Evolutionary conservation across 2,329 filamentous ascomycete species (phyloP).

Genomic region (Thielaviopsis euricoi): DNA sequence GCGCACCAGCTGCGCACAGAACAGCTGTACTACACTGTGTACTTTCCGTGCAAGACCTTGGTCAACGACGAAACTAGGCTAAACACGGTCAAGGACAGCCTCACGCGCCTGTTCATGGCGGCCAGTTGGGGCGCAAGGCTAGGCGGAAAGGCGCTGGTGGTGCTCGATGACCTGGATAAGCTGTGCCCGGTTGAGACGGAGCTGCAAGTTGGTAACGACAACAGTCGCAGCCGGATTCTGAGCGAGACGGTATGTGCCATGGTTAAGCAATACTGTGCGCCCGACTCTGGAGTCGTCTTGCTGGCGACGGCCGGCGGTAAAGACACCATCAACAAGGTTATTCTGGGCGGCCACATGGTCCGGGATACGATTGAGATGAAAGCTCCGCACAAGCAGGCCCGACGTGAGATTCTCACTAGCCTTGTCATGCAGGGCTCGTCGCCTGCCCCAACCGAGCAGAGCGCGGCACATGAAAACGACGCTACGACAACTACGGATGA

Average conservation of each 20-base stretch:
- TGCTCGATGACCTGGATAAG: conserved; percentile 86
- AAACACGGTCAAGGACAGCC: conserved; percentile 75
- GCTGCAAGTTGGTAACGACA: conserved; percentile 82
- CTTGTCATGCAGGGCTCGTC: conserved; percentile 45
- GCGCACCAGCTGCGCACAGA: conserved; percentile 57
- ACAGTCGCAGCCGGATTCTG: conserved; percentile 78
- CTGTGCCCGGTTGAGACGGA: conserved; percentile 89
- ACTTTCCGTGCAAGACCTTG: conserved; percentile 73
- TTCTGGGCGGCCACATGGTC: conserved; percentile 82
- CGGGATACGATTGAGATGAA: conserved; percentile 80
- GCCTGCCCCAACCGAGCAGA: conserved; percentile 15
- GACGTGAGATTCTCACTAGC: conserved; percentile 68
- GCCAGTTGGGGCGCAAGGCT: conserved; percentile 83
- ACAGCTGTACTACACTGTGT: conserved; percentile 64
- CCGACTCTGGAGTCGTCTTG: conserved; percentile 66
- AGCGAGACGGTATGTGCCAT: conserved; percentile 77
- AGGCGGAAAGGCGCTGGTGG: conserved; percentile 67
- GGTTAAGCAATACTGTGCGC: conserved; percentile 67
- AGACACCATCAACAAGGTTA: conserved; percentile 75
- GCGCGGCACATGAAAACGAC: conserved; percentile 29
- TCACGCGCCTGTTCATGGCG: conserved; percentile 69
- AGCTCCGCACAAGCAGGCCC: conserved; percentile 81
- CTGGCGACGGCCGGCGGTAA: conserved; percentile 87
- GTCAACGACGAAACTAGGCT: conserved; percentile 84
- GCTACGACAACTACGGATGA: conserved; percentile 36